phyloP scores from a whole-genome alignment of 1,284 basidiomycete species.

The Tremellales sp. region DNA sequence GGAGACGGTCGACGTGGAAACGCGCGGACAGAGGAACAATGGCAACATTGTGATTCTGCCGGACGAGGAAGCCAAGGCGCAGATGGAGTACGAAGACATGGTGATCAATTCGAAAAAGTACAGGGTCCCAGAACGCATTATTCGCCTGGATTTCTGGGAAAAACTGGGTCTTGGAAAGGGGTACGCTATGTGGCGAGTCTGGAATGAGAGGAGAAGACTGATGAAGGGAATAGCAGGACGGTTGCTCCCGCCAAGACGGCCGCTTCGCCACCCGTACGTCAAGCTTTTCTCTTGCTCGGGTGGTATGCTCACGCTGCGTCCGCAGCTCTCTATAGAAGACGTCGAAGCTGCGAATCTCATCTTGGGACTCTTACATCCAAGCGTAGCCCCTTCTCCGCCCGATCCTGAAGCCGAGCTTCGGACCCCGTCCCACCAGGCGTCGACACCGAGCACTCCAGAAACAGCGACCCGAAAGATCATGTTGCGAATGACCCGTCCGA shows the following conservation, averaged over 20 bases:
- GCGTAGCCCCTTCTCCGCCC: no score
- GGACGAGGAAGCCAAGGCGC: slow-evolving; percentile 49
- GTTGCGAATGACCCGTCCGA: slow-evolving; percentile 13
- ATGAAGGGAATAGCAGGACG: neutral
- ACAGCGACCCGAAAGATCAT: slow-evolving; percentile 16
- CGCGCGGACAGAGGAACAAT: slow-evolving; percentile 73
- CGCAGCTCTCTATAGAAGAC: slow-evolving; percentile 21
- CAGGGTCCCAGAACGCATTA: slow-evolving; percentile 87
- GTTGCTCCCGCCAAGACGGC: neutral
- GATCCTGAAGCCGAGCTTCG: slow-evolving; percentile 5
- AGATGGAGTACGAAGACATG: slow-evolving; percentile 49
- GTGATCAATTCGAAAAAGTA: slow-evolving; percentile 66
- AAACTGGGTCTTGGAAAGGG: slow-evolving; percentile 56
- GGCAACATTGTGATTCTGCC: slow-evolving; percentile 87
- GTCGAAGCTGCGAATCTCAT: slow-evolving; percentile 32
- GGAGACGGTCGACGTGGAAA: slow-evolving; percentile 65
- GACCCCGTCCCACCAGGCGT: slow-evolving; percentile 3
- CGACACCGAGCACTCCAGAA: neutral
- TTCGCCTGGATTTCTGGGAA: slow-evolving; percentile 93
- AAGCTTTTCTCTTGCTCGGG: neutral
- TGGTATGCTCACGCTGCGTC: neutral
- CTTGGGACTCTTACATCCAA: slow-evolving; percentile 7
- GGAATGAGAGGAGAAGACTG: neutral
- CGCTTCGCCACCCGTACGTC: neutral
- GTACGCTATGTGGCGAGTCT: slow-evolving; percentile 8